Percentiles rank a stretch among this genome's conserved stretches.
These are phyloP conservation scores for Trichaptum fuscoviolaceum DNA, from an alignment of 768 basidiomycete genomes.

Conservation along the genomic window DNA sequence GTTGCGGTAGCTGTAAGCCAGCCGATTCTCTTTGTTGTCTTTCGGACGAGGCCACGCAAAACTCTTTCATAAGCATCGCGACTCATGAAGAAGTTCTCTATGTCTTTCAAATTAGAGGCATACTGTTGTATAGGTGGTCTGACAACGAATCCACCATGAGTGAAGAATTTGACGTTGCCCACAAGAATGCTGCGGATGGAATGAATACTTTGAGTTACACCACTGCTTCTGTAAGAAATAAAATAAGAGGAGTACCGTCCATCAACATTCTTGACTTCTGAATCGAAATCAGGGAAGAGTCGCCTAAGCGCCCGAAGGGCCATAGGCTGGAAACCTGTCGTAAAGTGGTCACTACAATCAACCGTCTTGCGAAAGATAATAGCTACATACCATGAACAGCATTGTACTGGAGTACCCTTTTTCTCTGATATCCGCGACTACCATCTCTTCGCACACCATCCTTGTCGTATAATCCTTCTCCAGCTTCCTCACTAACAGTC, in stretches of 20 bases:
- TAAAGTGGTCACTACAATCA: not conserved
- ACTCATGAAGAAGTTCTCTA: conserved; percentile 18
- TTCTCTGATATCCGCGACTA: conserved; percentile 12
- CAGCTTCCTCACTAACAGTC: conserved; percentile 16
- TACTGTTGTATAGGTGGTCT: conserved; percentile 10
- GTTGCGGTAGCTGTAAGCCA: conserved; percentile 24
- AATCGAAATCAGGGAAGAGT: conserved; percentile 19
- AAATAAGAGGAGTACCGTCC: conserved; percentile 7
- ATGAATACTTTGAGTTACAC: not conserved
- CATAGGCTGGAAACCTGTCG: conserved; percentile 15
- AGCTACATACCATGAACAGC: conserved; percentile 18
- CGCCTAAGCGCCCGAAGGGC: conserved; percentile 12
- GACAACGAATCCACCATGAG: conserved; percentile 12
- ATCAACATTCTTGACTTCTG: conserved; percentile 15
- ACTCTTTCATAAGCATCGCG: conserved; percentile 26
- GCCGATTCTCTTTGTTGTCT: conserved; percentile 19
- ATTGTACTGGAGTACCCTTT: conserved; percentile 24
- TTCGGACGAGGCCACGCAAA: conserved; percentile 23
- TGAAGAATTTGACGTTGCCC: conserved; percentile 14
- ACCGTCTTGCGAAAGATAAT: not conserved
- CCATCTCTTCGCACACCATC: conserved; percentile 17
- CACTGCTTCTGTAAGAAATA: too few species aligned
- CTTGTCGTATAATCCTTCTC: conserved; percentile 4
- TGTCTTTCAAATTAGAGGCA: conserved; percentile 13
- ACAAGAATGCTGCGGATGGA: conserved; percentile 7